Evolutionary conservation across 441 rosid genomes (phyloP), one percentile per base, ranked within the genome.

Genomic region (Eutrema salsugineum): DNA sequence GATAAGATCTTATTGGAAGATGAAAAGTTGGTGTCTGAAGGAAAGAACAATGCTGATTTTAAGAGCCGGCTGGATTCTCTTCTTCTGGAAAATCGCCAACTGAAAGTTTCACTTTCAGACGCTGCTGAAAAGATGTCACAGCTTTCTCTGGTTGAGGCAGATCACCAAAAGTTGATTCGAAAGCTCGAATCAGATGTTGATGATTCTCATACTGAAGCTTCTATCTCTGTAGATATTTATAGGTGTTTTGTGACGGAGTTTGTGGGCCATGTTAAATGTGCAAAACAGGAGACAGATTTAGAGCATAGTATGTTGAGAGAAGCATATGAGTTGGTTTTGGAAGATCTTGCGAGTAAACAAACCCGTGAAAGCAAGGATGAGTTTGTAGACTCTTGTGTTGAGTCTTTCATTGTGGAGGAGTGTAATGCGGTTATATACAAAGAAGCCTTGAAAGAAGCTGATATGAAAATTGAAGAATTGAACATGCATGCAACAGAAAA

Each of bases 371-470:
- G 75, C 47, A 81, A 51, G 49, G 40, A 71, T 33, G 84, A 78
- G 43, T 73, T 75, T 83, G 86, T 80, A 71, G 93, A 87, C 66
- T 75, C 77, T 53, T 77, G 82, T 65, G 28, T 83, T 35, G 91
- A 85, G 70, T 82, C 86, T 8, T 63, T 72, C 64, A 58, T 84
- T 8, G 60, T 54, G 78, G 85, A 83, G 78, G 91, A 68, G 47
- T 65, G 91, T 19, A 64, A 64, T 62, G 85, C 65, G 60, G 68
- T 82, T 28, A 62, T 86, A 65, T 81, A 72, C 54, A 66, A 68
- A 78, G 94, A 83, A 78, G 72, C 89, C 58, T 77, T 91, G 54
- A 82, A 76, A 80, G 97, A 90, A 79, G 97, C 91, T 30, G 75
- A 75, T 77, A 81, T 79, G 80, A 81, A 86, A 81, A 72, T 85